Conservation (phyloP, 192 early-diverging fungal species). For the Phycomyces blakesleeanus region DNA sequence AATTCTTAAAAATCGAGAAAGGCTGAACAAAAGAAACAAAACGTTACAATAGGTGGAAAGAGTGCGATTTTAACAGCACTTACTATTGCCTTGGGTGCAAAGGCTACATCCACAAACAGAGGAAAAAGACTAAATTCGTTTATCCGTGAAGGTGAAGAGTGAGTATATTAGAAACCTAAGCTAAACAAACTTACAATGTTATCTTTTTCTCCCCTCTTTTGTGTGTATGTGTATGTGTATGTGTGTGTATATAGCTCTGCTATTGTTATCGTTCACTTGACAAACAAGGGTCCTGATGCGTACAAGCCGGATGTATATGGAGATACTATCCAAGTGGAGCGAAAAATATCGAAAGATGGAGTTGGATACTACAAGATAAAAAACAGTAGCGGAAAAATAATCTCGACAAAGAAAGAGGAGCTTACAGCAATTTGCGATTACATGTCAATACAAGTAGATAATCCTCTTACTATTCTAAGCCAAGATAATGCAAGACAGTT, state of each 20-base stretch:
- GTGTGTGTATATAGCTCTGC: slow-evolving; percentile 48
- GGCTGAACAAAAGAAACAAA: neutral
- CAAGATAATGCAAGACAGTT: slow-evolving; percentile 94
- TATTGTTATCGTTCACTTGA: slow-evolving; percentile 65
- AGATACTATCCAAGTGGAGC: slow-evolving; percentile 77
- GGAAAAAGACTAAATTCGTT: slow-evolving; percentile 71
- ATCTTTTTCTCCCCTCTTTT: too few species aligned
- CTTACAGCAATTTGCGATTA: slow-evolving; percentile 80
- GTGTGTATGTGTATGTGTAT: too few species aligned
- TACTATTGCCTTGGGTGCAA: slow-evolving; percentile 88
- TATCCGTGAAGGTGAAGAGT: slow-evolving; percentile 77
- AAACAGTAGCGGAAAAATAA: slow-evolving; percentile 52
- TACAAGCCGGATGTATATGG: slow-evolving; percentile 81
- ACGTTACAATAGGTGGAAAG: slow-evolving; percentile 69
- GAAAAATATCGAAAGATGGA: slow-evolving; percentile 63
- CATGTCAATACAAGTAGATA: slow-evolving; percentile 88
- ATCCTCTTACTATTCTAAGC: slow-evolving; percentile 89
- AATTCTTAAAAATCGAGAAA: neutral
- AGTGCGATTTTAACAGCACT: slow-evolving; percentile 91
- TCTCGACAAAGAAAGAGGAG: slow-evolving; percentile 83
- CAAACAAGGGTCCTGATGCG: slow-evolving; percentile 83
- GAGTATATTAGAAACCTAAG: slow-evolving; percentile 19
- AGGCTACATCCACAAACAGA: slow-evolving; percentile 83
- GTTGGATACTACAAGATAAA: slow-evolving; percentile 77
- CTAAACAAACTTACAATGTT: too few species aligned